phyloP scores from a whole-genome alignment of 805 yeast species.

The Candida namnaoensis region DNA sequence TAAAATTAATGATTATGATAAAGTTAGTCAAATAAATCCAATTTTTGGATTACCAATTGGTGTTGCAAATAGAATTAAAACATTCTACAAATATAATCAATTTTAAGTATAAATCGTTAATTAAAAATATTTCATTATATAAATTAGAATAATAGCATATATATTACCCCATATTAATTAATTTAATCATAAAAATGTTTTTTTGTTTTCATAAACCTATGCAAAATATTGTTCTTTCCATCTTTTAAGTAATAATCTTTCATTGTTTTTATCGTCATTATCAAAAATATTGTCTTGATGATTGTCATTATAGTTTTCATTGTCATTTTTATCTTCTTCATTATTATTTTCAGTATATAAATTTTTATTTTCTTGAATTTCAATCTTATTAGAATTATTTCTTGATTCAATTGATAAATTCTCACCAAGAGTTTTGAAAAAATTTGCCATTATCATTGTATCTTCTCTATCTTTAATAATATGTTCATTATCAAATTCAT shows the following conservation, averaged over 20 bases:
- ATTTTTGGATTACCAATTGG: constrained; percentile 49
- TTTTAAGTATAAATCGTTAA: no score
- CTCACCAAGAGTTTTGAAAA: background rate
- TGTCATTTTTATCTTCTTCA: background rate
- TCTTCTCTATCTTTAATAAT: background rate
- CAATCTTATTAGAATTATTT: no score
- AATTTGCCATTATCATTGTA: background rate
- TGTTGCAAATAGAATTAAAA: constrained; percentile 23
- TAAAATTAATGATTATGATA: constrained; percentile 10
- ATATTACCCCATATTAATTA: no score
- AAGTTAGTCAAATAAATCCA: constrained; percentile 37
- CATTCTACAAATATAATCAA: background rate
- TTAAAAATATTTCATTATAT: no score
- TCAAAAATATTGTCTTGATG: background rate
- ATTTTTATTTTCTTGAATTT: no score
- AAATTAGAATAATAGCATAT: no score
- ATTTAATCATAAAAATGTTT: no score
- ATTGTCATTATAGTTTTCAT: background rate
- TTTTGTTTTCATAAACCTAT: background rate
- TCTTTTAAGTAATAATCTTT: constrained; percentile 28
- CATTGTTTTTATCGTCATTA: background rate
- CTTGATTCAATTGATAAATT: no score
- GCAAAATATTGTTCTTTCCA: constrained; percentile 34
- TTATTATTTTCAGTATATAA: background rate
- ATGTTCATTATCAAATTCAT: no score